phyloP scores from a whole-genome alignment of 2,329 filamentous ascomycete genomes.

The Sclerotinia glacialis region DNA sequence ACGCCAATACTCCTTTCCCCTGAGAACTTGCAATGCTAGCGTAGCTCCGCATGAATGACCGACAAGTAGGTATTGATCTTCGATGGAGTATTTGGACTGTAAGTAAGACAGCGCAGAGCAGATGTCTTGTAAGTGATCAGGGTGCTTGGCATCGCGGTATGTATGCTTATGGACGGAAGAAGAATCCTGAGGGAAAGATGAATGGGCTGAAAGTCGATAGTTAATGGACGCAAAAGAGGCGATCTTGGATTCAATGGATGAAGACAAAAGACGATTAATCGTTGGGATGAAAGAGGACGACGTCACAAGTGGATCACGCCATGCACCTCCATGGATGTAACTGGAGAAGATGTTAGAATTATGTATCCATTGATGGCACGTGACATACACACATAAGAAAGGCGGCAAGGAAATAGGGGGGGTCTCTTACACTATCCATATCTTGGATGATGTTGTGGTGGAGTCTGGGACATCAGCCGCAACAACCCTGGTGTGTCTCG shows the following conservation, averaged over 20 bases:
- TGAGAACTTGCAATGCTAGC: constrained; percentile 53
- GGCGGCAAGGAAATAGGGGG: not conserved
- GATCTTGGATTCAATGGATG: constrained; percentile 40
- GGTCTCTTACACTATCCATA: constrained; percentile 20
- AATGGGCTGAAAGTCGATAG: constrained; percentile 60
- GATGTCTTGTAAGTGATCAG: constrained; percentile 60
- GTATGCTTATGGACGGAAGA: constrained; percentile 23
- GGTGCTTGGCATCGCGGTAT: constrained; percentile 52
- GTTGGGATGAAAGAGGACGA: constrained; percentile 47
- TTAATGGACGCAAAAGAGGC: constrained; percentile 64
- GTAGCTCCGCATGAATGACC: constrained; percentile 65
- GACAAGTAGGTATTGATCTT: constrained; percentile 51
- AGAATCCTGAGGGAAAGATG: constrained; percentile 45
- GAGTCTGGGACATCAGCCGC: not conserved
- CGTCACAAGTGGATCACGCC: constrained; percentile 56
- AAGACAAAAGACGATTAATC: constrained; percentile 44
- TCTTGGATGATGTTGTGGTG: not conserved
- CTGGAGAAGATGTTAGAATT: constrained; percentile 21
- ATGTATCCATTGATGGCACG: too few relatives aligned
- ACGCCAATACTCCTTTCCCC: constrained; percentile 3
- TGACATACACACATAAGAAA: not conserved
- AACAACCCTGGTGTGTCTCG: not conserved
- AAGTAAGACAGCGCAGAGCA: constrained; percentile 51
- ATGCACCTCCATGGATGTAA: constrained; percentile 59
- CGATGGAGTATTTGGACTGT: constrained; percentile 46